phyloP scores from a whole-genome alignment of 108 stramenopile genomes.

The Nitzschia inconspicua region DNA sequence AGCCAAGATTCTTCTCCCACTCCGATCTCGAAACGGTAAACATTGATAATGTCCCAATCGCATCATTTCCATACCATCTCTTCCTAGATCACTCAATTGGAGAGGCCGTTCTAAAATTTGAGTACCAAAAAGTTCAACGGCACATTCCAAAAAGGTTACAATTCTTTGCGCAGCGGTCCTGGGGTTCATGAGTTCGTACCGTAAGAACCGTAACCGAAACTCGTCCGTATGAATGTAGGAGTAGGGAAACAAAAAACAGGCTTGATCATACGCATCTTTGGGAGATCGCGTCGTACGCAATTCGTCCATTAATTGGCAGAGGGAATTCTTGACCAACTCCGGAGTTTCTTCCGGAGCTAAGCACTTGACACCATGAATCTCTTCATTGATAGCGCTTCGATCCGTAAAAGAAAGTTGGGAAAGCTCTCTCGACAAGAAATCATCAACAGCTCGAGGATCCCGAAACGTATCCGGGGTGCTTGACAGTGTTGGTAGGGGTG shows the following conservation, averaged over 20 bases:
- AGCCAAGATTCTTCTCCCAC: not conserved
- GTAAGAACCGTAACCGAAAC: conserved; percentile 16
- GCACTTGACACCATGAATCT: conserved; percentile 1
- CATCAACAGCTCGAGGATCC: too few species aligned
- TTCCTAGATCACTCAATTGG: conserved; percentile 4
- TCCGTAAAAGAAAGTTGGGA: not conserved
- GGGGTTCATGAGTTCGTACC: not conserved
- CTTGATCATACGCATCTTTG: not conserved
- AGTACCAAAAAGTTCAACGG: conserved; percentile 16
- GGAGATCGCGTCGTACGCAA: too few species aligned
- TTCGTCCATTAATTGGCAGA: too few species aligned
- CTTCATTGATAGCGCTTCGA: not conserved
- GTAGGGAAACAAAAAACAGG: not conserved
- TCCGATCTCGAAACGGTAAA: conserved; percentile 1
- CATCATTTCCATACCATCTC: conserved; percentile 1
- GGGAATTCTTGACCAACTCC: not conserved
- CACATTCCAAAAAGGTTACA: conserved; percentile 7
- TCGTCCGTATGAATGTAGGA: conserved; percentile 9
- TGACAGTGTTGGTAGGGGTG: too few species aligned
- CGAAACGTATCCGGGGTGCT: too few species aligned
- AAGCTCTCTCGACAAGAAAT: not conserved
- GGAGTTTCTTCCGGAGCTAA: conserved; percentile 1
- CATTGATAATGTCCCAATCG: conserved; percentile 1
- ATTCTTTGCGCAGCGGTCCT: conserved; percentile 11
- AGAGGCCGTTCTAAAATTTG: conserved; percentile 1